Base-by-base conservation (phyloP, 139 green algal genomes). In the Haematococcus lacustris region DNA sequence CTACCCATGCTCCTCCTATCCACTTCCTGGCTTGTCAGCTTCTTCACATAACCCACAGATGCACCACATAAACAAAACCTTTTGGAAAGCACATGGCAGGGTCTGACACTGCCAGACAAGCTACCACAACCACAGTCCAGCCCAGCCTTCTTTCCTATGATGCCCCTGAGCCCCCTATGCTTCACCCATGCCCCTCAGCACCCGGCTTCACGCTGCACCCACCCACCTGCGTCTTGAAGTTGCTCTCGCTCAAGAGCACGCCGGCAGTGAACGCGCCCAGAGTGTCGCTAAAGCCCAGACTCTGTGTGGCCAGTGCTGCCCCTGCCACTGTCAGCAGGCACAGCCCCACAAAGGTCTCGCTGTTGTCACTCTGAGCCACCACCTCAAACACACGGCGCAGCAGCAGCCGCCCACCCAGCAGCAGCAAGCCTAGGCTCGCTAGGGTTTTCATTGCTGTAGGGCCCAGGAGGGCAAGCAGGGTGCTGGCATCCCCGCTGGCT, bases 281-380 rank as follows among this genome's bases (percentile, higher is more conserved):
- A 0, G 94, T 96, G 80, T 98, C 92, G 9, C 69, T 87, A 70
- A 98, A 91, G 25, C 94, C 94, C 43, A 98, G 77, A 47, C 73
- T 74, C 77, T 94, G 80, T 0, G 93, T 97, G 34, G 91, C 62
- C 63, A 97, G 81, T 9, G 79, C 81, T 6, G 89, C 91, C 62
- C 93, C 94, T 1, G 90, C 91, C 26, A 98, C 93, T 1, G 86
- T 96, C 51, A 98, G 86, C 76, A 98, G 80, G 73, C 88, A 96
- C 50, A 97, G 80, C 26, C 92, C 91, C 28, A 98, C 86, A 80
- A 98, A 98, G n/a, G 91, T 90, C 79, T 98, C 94, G 39, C 82
- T 80, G 78, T 81, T 86, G 65, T 87, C 82, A 0, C 85, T 87
- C 43, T 90, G 40, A 6, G 66, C 40, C 57, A 66, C 78, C 50